Percentiles rank a stretch among this genome's conserved stretches.
Conservation (phyloP, 305 asterid genomes). For the Fraxinus sp. region DNA sequence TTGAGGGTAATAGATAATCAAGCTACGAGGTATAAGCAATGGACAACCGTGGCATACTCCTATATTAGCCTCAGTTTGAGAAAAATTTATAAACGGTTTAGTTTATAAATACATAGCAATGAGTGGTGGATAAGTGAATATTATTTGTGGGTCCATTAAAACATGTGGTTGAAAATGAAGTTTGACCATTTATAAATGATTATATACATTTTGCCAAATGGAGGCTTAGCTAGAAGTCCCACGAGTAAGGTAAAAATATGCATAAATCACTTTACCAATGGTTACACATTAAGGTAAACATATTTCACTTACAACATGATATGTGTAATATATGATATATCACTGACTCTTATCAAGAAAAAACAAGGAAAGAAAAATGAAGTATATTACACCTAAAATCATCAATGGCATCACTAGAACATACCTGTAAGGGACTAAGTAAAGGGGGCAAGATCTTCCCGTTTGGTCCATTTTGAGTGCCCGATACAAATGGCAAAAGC, state of each 20-base stretch:
- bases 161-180: background rate
- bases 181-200: background rate
- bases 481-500: conserved; percentile 60
- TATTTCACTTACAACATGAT: background rate
- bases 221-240: background rate
- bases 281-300: background rate
- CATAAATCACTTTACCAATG: background rate
- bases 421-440: conserved; percentile 92
- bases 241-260: background rate
- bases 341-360: background rate
- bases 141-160: background rate
- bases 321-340: background rate
- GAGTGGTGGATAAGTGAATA: background rate
- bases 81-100: background rate
- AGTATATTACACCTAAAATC: background rate
- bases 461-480: conserved; percentile 45
- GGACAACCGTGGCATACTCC: background rate
- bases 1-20: background rate
- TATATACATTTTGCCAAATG: background rate
- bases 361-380: background rate
- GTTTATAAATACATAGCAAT: background rate
- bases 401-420: conserved; percentile 13
- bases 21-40: background rate
- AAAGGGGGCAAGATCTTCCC: conserved; percentile 43
- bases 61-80: background rate